Evolutionary conservation across 257 asterid species (phyloP), one percentile per base, ranked within the genome.

Genomic region (Solanum dulcamara): DNA sequence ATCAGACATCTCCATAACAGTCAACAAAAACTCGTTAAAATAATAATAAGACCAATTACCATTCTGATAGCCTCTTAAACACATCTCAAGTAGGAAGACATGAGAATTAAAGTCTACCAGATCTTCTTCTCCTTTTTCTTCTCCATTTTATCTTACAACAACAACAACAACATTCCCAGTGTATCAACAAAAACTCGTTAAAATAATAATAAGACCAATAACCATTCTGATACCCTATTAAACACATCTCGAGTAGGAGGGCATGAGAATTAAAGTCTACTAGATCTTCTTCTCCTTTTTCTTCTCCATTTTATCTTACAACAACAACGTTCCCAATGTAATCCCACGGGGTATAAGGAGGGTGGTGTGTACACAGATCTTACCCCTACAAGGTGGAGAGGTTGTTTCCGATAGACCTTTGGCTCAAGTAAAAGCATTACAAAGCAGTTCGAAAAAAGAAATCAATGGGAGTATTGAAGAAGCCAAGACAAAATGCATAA

Each of bases 1-100:
- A 86, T 77, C 83, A 87, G 88, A 89, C 79, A 68, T 2, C 84
- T 62, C 24, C 66, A 62, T 28, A 13, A 33, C 20, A 64, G 35
- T 40, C n/a, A 40, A n/a, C 26, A 77, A 46, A 30, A 48, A 18
- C 28, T 79, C 20, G 0, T 79, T 48, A 79, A 48, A 50, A 32
- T 44, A 46, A 42, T 46, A 75, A 77, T 10, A 24, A 74, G 60
- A 46, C 40, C 26, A 77, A 46, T 28, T 77, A 77, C 40, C 26
- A 26, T 46, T 44, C 28, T 46, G 26, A 28, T 74, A 6, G 57
- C 81, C 57, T 3, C 40, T 74, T 13, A 40, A 7, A 74, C 57
- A 42, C 57, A 40, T 44, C n/a, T 75, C 60, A 26, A 75, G 60
- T 75, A 75, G 37, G 40, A 74, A 26, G 81, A 5, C 26, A 26